phyloP scores from a whole-genome alignment of 495 filamentous ascomycete species.

The Xylaria palmicola region DNA sequence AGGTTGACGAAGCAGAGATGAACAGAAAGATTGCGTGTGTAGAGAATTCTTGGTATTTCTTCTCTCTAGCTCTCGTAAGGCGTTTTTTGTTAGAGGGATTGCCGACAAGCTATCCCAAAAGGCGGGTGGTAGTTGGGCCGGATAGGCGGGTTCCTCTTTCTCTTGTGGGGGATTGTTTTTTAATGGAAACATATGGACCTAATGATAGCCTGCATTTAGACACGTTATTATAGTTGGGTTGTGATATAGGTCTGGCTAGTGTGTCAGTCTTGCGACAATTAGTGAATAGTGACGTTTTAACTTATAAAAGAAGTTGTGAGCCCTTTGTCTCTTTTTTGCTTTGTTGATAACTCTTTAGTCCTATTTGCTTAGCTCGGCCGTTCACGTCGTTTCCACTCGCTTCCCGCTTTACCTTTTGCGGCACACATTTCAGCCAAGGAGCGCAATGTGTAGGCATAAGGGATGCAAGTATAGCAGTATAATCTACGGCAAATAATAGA shows the following conservation, averaged over 20 bases:
- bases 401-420: not conserved
- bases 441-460: too few species aligned
- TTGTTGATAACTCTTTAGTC: not conserved
- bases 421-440: not conserved
- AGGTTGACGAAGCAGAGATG: constrained; percentile 8
- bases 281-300: not conserved
- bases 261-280: not conserved
- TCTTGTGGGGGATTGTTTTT: not conserved
- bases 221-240: not conserved
- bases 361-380: not conserved
- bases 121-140: constrained; percentile 7
- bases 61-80: constrained; percentile 38
- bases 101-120: constrained; percentile 38
- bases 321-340: not conserved
- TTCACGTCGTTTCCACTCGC: not conserved
- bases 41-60: constrained; percentile 19
- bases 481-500: too few species aligned
- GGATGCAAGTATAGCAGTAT: too few species aligned
- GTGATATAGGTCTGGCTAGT: not conserved
- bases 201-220: not conserved
- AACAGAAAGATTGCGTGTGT: not conserved
- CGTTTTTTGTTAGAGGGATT: constrained; percentile 30
- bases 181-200: not conserved
- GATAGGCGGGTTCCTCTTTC: not conserved
- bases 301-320: not conserved